Percentiles rank a stretch among this genome's conserved stretches.
Conservation (phyloP, 163 green algal species). For the Botryococcus braunii region DNA sequence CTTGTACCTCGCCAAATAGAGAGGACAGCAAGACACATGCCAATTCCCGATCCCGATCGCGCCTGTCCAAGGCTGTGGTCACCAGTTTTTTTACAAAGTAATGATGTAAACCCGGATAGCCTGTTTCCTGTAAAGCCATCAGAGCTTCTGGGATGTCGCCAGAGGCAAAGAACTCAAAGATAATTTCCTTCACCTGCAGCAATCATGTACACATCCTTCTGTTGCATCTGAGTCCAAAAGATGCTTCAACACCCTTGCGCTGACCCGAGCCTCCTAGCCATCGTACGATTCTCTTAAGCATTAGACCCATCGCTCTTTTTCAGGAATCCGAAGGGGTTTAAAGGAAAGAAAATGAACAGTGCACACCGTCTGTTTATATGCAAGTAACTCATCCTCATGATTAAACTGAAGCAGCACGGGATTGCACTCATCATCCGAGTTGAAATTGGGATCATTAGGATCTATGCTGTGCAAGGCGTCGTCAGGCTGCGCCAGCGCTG, state of each 20-base stretch:
- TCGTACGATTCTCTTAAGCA: not conserved
- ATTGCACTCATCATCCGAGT: constrained; percentile 60
- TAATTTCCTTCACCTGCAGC: constrained; percentile 47
- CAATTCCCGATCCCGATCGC: constrained; percentile 85
- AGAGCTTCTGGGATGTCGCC: constrained; percentile 62
- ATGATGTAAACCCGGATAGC: constrained; percentile 37
- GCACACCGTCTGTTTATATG: constrained; percentile 58
- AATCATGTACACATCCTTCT: not conserved
- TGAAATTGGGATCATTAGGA: constrained; percentile 82
- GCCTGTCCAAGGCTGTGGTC: constrained; percentile 71
- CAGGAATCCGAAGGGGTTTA: not conserved
- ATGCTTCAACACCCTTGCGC: not conserved
- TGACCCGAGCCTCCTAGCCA: not conserved
- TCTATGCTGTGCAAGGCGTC: constrained; percentile 32
- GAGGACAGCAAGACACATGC: constrained; percentile 58
- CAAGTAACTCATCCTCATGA: constrained; percentile 22
- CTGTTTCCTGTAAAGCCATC: constrained; percentile 49
- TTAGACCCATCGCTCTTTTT: not conserved
- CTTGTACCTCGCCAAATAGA: constrained; percentile 57
- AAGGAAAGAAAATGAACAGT: not conserved
- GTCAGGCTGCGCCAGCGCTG: constrained; percentile 24
- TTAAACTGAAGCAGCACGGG: constrained; percentile 5
- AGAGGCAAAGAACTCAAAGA: constrained; percentile 77
- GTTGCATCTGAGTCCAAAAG: not conserved
- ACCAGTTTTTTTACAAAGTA: constrained; percentile 90